A percentile compares a stretch with the other conserved stretches of the same genome.
These are phyloP conservation scores for Speleostelium caveatum DNA, from an alignment of 78 protist species.

Conservation along the genomic window DNA sequence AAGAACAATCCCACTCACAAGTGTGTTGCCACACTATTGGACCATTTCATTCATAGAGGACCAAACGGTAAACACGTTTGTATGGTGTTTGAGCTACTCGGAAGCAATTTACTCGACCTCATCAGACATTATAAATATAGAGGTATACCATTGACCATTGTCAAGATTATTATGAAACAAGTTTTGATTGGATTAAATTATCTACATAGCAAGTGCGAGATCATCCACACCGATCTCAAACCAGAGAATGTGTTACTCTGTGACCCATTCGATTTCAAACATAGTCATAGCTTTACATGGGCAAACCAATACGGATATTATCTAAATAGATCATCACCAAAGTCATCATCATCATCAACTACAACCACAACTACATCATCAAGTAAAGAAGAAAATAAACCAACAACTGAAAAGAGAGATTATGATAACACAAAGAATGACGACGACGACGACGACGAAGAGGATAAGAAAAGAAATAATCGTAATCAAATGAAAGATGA, in stretches of 20 bases:
- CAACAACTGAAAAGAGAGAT: not conserved
- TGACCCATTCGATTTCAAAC: slow-evolving; percentile 1
- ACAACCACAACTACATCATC: not conserved
- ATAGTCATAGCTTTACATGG: slow-evolving; percentile 29
- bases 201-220: slow-evolving; percentile 89
- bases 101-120: slow-evolving; percentile 91
- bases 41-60: slow-evolving; percentile 88
- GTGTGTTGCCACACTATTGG: slow-evolving; percentile 73
- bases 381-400: not conserved
- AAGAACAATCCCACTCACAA: slow-evolving; percentile 6
- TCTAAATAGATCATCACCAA: not conserved
- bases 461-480: not conserved
- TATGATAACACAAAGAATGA: not conserved
- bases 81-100: slow-evolving; percentile 95
- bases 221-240: slow-evolving; percentile 98
- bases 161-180: slow-evolving; percentile 86
- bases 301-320: slow-evolving; percentile 48
- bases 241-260: slow-evolving; percentile 96
- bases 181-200: slow-evolving; percentile 88
- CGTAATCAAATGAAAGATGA: not conserved
- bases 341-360: not conserved
- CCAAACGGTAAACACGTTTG: slow-evolving; percentile 94
- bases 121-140: slow-evolving; percentile 88
- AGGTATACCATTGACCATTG: slow-evolving; percentile 92
- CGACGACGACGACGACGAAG: not conserved